Conservation (phyloP, 2,329 filamentous ascomycete species). For the Aspergillus ruber region DNA sequence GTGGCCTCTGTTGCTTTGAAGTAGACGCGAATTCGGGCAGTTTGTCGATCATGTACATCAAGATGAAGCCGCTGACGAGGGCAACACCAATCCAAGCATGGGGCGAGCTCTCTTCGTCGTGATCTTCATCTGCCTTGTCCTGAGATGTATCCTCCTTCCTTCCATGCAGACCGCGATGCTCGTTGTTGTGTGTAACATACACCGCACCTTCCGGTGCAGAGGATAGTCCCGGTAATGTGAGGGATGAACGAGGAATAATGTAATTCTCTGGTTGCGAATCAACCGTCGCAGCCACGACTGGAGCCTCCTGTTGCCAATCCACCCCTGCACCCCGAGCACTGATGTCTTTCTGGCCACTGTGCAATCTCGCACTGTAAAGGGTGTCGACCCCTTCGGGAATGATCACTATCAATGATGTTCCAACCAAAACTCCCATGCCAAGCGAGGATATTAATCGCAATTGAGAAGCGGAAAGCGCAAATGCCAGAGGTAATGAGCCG, state of each 20-base stretch:
- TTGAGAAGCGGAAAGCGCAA: slow-evolving; percentile 79
- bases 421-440: slow-evolving; percentile 88
- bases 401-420: slow-evolving; percentile 92
- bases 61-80: slow-evolving; percentile 77
- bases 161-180: slow-evolving; percentile 15
- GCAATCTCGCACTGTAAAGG: slow-evolving; percentile 56
- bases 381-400: slow-evolving; percentile 96
- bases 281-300: slow-evolving; percentile 9
- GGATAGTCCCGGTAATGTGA: background rate
- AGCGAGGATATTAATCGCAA: slow-evolving; percentile 84
- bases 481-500: slow-evolving; percentile 81
- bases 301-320: slow-evolving; percentile 21
- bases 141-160: slow-evolving; percentile 25
- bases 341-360: slow-evolving; percentile 25
- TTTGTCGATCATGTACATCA: slow-evolving; percentile 95
- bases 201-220: slow-evolving; percentile 6
- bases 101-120: slow-evolving; percentile 45
- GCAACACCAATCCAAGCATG: slow-evolving; percentile 81
- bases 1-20: slow-evolving; percentile 59
- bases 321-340: slow-evolving; percentile 21
- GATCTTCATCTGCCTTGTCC: slow-evolving; percentile 30
- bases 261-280: slow-evolving; percentile 1
- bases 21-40: slow-evolving; percentile 67
- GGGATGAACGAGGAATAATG: background rate
- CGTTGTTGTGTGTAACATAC: slow-evolving; percentile 17